Evolutionary conservation across 2,329 filamentous ascomycete species (phyloP).

Genomic region (Cordyceps militaris): DNA sequence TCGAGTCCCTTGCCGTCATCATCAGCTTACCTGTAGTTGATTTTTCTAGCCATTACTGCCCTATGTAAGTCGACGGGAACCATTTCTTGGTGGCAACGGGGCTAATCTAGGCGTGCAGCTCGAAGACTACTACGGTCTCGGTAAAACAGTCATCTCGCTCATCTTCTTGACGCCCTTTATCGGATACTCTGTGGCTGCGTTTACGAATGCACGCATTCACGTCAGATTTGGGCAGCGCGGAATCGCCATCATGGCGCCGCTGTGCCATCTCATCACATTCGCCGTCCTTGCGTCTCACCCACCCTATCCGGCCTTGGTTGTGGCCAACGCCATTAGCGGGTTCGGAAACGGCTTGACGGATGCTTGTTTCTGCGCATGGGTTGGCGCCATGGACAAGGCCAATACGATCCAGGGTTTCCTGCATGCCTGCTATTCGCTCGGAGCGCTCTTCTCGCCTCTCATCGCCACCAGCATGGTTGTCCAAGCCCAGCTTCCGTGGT

Average conservation of each 20-base stretch:
- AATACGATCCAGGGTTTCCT: slow-evolving; percentile 61
- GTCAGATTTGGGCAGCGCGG: slow-evolving; percentile 57
- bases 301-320: slow-evolving; percentile 55
- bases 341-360: slow-evolving; percentile 60
- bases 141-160: slow-evolving; percentile 54
- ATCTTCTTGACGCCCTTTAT: slow-evolving; percentile 58
- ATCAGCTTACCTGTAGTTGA: slow-evolving; percentile 9
- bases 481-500: slow-evolving; percentile 53
- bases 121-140: slow-evolving; percentile 53
- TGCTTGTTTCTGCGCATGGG: slow-evolving; percentile 42
- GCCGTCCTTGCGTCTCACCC: slow-evolving; percentile 54
- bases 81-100: not conserved
- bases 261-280: slow-evolving; percentile 56
- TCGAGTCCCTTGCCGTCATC: not conserved
- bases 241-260: slow-evolving; percentile 54
- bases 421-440: slow-evolving; percentile 59
- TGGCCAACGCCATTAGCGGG: slow-evolving; percentile 56
- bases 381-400: slow-evolving; percentile 59
- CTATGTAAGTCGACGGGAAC: slow-evolving; percentile 24
- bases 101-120: slow-evolving; percentile 32
- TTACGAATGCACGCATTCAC: slow-evolving; percentile 55
- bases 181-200: slow-evolving; percentile 54
- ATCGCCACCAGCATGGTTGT: slow-evolving; percentile 63
- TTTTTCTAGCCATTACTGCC: slow-evolving; percentile 33
- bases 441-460: slow-evolving; percentile 56